These are phyloP conservation scores for Colletotrichum viniferum DNA, from an alignment of 2,329 filamentous ascomycete species.

Conservation along the genomic window DNA sequence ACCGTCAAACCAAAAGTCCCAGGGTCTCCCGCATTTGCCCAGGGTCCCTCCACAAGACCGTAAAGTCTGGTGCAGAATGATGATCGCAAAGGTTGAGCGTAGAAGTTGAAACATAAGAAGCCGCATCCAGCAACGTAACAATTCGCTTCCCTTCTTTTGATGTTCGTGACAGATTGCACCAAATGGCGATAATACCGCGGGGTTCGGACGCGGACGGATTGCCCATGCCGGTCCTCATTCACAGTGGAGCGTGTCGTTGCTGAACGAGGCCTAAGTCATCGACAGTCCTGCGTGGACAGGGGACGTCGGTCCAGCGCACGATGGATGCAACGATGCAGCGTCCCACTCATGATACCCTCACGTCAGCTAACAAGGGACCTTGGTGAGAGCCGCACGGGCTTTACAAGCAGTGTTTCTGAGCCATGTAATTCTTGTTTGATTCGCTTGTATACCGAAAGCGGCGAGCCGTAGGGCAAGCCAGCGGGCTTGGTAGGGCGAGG, in stretches of 20 bases:
- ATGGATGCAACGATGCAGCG: not conserved
- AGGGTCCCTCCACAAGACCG: constrained; percentile 45
- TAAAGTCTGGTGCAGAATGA: constrained; percentile 77
- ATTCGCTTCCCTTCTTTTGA: accelerated
- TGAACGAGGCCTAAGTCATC: not conserved
- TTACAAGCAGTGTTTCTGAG: not conserved
- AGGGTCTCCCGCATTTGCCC: not conserved
- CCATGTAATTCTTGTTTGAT: not conserved
- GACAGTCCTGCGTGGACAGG: not conserved
- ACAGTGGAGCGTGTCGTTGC: not conserved
- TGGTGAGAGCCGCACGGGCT: not conserved
- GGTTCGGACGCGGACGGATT: not conserved
- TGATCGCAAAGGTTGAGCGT: constrained; percentile 71
- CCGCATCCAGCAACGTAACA: constrained; percentile 58
- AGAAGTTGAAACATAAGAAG: constrained; percentile 79
- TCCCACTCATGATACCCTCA: not conserved
- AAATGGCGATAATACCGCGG: constrained; percentile 36
- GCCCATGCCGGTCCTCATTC: not conserved
- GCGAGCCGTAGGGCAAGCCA: not conserved
- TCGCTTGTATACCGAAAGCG: not conserved
- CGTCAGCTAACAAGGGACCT: not conserved
- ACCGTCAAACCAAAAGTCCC: not conserved
- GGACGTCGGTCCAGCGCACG: not conserved
- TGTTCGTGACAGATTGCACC: constrained; percentile 33
- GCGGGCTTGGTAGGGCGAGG: not conserved